phyloP scores from a whole-genome alignment of 495 filamentous ascomycete genomes.

The Umbilicaria muhlenbergii region DNA sequence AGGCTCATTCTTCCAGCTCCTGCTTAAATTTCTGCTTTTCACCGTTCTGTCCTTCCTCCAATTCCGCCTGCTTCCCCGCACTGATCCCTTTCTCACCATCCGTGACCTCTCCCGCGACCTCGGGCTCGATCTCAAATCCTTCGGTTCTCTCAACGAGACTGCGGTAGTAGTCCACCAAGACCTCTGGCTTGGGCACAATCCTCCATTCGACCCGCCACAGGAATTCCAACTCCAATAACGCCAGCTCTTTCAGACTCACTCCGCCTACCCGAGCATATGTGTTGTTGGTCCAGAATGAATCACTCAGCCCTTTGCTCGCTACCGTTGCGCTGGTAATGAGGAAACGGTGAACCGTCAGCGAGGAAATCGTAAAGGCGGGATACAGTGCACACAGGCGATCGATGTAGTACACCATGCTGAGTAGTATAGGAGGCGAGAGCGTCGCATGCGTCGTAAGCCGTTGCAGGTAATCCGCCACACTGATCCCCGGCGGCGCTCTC shows the following conservation, averaged over 20 bases:
- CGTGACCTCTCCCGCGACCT: background rate
- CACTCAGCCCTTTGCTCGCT: slow-evolving; percentile 86
- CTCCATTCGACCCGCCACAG: slow-evolving; percentile 83
- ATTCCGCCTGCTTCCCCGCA: background rate
- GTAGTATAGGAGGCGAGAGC: slow-evolving; percentile 79
- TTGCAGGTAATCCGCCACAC: slow-evolving; percentile 80
- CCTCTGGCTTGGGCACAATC: slow-evolving; percentile 89
- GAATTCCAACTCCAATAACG: slow-evolving; percentile 89
- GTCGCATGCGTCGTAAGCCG: slow-evolving; percentile 89
- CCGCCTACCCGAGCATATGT: slow-evolving; percentile 90
- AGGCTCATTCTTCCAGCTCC: too few species aligned
- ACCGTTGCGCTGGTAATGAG: slow-evolving; percentile 92
- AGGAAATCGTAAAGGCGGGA: slow-evolving; percentile 85
- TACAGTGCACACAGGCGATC: slow-evolving; percentile 88
- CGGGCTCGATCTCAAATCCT: slow-evolving; percentile 36
- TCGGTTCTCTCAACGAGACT: slow-evolving; percentile 63
- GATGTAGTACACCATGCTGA: slow-evolving; percentile 99
- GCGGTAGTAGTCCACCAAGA: slow-evolving; percentile 81
- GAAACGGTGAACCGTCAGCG: slow-evolving; percentile 90
- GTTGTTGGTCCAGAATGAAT: slow-evolving; percentile 94
- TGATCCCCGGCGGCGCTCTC: slow-evolving; percentile 84
- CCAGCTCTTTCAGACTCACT: slow-evolving; percentile 73
- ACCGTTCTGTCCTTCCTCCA: background rate
- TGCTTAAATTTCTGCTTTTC: too few species aligned
- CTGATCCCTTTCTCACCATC: background rate